phyloP scores from a whole-genome alignment of 495 filamentous ascomycete species.

The Annulohypoxylon stygium region DNA sequence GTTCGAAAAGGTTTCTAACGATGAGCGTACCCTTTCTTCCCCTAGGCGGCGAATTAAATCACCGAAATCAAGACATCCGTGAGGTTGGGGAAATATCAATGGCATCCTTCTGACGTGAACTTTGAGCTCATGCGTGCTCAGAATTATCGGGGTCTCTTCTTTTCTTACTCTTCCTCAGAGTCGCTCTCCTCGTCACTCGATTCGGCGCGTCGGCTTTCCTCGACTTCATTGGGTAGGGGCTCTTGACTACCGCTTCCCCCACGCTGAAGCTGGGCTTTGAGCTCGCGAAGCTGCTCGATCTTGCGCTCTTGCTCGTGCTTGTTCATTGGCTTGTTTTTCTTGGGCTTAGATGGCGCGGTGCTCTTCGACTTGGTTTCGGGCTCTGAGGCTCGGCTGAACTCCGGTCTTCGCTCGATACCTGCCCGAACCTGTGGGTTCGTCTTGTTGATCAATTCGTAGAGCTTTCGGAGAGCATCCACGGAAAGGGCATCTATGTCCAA shows the following conservation, averaged over 20 bases:
- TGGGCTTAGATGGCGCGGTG: constrained; percentile 70
- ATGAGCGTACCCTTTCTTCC: not conserved
- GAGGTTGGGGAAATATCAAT: constrained; percentile 6
- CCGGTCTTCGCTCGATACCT: constrained; percentile 49
- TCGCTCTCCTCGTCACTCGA: constrained; percentile 51
- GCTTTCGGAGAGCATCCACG: constrained; percentile 76
- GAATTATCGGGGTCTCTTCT: constrained; percentile 4
- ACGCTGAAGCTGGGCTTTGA: constrained; percentile 62
- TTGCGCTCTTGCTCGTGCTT: constrained; percentile 90
- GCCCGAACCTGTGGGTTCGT: constrained; percentile 67
- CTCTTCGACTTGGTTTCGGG: constrained; percentile 45
- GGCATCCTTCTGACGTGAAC: not conserved
- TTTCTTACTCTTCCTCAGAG: constrained; percentile 50
- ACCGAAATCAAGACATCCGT: constrained; percentile 6
- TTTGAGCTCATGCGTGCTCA: not conserved
- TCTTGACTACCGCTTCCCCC: constrained; percentile 63
- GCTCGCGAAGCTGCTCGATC: constrained; percentile 80
- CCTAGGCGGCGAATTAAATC: not conserved
- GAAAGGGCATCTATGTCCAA: constrained; percentile 89
- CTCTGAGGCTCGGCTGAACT: constrained; percentile 53
- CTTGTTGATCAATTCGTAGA: constrained; percentile 82
- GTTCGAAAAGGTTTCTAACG: constrained; percentile 10
- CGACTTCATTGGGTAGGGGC: constrained; percentile 55
- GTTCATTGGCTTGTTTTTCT: constrained; percentile 99
- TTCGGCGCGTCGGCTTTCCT: constrained; percentile 47